Percentiles rank a stretch among this genome's conserved stretches.
Evolutionary conservation across 176 grass and related monocot genomes (phyloP).

Genomic region (Triticum timopheevii): DNA sequence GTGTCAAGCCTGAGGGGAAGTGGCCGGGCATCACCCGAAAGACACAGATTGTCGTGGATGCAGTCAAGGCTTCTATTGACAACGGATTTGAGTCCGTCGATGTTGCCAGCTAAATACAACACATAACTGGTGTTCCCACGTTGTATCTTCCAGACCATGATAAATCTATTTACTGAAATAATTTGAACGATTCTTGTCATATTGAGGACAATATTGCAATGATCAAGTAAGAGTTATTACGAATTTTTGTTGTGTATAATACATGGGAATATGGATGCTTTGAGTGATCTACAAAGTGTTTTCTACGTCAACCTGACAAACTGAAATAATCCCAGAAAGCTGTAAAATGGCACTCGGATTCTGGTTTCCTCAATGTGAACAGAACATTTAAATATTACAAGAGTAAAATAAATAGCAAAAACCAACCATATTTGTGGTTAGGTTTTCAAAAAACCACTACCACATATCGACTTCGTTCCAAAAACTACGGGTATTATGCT

Average conservation of each 20-base stretch:
- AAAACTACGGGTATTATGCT: no score
- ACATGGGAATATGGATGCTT: not conserved
- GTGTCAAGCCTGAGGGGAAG: constrained; percentile 55
- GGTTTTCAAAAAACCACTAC: no score
- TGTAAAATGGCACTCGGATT: not conserved
- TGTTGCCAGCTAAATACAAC: constrained; percentile 32
- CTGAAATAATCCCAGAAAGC: not conserved
- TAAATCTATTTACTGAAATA: not conserved
- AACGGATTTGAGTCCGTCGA: constrained; percentile 47
- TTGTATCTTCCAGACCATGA: not conserved
- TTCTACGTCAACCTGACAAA: not conserved
- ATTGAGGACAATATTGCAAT: not conserved
- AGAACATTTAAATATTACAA: not conserved
- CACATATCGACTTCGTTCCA: no score
- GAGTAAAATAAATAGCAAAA: no score
- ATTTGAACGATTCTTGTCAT: not conserved
- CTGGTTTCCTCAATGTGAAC: not conserved
- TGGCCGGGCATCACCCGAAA: constrained; percentile 72
- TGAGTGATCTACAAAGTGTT: not conserved
- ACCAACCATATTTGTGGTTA: no score
- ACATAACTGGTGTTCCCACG: not conserved
- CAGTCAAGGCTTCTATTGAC: constrained; percentile 70
- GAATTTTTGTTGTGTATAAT: not conserved
- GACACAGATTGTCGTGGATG: constrained; percentile 75
- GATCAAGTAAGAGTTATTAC: not conserved